Evolutionary conservation across 2,329 filamentous ascomycete genomes (phyloP).

Genomic region (Botrytis sinoallii): DNA sequence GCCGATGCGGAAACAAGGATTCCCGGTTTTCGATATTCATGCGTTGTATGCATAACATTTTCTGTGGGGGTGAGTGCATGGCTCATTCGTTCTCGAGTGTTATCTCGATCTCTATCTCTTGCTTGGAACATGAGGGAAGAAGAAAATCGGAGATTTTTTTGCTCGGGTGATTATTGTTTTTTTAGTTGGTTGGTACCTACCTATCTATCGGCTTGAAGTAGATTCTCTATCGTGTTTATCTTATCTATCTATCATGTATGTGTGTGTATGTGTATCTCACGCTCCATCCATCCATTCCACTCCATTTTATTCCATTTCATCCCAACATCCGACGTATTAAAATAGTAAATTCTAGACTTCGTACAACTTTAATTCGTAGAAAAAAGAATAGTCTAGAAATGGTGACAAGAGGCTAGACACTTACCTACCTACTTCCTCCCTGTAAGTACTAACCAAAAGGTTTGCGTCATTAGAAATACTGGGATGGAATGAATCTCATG

Average conservation of each 20-base stretch:
- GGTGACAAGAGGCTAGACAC: not conserved
- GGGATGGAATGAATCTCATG: not conserved
- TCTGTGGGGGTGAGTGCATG: not conserved
- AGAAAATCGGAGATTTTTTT: not conserved
- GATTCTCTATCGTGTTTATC: too few relatives aligned
- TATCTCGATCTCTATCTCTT: too few relatives aligned
- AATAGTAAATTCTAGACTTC: not conserved
- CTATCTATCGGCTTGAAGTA: too few relatives aligned
- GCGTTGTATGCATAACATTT: not conserved
- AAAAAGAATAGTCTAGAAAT: not conserved
- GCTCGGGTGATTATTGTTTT: not conserved
- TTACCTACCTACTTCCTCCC: too few relatives aligned
- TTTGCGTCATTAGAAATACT: not conserved
- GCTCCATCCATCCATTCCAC: too few relatives aligned
- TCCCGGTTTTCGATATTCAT: not conserved
- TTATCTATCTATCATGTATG: too few relatives aligned
- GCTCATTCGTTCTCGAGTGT: not conserved
- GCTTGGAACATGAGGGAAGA: not conserved
- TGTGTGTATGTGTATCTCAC: too few relatives aligned
- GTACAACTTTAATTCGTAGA: not conserved
- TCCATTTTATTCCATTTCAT: too few relatives aligned
- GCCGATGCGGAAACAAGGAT: too few relatives aligned
- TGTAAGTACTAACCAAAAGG: too few relatives aligned
- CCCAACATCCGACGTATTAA: too few relatives aligned
- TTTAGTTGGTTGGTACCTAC: too few relatives aligned